phyloP scores from a whole-genome alignment of 176 grass and related monocot genomes.

The Musa schizocarpa region DNA sequence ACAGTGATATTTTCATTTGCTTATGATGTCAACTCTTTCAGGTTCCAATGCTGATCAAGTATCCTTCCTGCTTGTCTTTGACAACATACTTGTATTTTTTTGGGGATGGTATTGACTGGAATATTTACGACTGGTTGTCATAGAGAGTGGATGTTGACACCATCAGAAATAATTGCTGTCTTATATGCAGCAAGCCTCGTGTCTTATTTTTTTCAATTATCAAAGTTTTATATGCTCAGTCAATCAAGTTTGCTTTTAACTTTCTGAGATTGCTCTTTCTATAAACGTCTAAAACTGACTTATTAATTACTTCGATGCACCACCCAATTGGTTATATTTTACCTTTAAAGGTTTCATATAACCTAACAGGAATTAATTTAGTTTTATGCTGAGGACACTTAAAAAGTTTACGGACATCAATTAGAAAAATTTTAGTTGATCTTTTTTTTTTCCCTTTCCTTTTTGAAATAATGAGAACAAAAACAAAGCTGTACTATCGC shows the following conservation, averaged over 20 bases:
- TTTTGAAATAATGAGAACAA: too few relatives aligned
- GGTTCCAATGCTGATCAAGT: slow-evolving; percentile 63
- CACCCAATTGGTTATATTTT: too few relatives aligned
- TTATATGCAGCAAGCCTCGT: slow-evolving; percentile 60
- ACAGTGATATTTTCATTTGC: neutral
- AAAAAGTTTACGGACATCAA: too few relatives aligned
- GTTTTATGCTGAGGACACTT: too few relatives aligned
- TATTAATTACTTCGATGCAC: neutral
- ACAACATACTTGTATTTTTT: slow-evolving; percentile 78
- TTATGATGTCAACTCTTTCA: slow-evolving; percentile 19
- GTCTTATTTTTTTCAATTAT: neutral
- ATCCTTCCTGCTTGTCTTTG: slow-evolving; percentile 70
- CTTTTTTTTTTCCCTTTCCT: too few relatives aligned
- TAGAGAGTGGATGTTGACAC: slow-evolving; percentile 65
- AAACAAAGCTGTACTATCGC: too few relatives aligned
- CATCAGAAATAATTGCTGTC: slow-evolving; percentile 45
- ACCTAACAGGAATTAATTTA: too few relatives aligned
- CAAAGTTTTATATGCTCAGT: neutral
- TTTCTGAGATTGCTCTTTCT: neutral
- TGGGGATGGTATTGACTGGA: slow-evolving; percentile 68
- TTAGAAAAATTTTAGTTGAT: too few relatives aligned
- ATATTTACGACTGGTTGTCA: slow-evolving; percentile 40
- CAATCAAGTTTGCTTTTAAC: neutral
- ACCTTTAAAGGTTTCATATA: too few relatives aligned
- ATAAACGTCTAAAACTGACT: neutral